These are phyloP conservation scores for Leccinum disarticulatum DNA, from an alignment of 768 basidiomycete species.

Conservation along the genomic window DNA sequence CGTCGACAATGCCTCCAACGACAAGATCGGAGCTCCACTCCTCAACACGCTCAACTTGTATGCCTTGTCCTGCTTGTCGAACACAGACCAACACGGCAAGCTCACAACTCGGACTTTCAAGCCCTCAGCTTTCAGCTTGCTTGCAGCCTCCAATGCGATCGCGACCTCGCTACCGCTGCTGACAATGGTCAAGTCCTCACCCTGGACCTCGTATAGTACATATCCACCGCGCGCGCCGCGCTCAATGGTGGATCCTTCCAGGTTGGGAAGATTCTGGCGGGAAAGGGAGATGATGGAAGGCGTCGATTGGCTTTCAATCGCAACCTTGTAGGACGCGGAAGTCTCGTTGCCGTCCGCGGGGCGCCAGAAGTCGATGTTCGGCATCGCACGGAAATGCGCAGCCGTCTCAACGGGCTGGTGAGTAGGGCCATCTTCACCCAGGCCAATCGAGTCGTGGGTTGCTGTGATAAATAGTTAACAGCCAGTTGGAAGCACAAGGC, in stretches of 20 bases:
- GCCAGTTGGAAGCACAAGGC: background rate
- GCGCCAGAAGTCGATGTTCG: constrained; percentile 91
- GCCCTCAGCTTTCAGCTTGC: constrained; percentile 73
- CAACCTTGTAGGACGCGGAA: constrained; percentile 85
- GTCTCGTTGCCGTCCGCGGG: constrained; percentile 97
- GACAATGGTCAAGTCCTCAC: constrained; percentile 86
- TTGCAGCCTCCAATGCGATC: constrained; percentile 85
- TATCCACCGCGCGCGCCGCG: constrained; percentile 84
- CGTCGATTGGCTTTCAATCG: constrained; percentile 70
- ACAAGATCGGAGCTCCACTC: constrained; percentile 86
- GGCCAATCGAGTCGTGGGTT: constrained; percentile 93
- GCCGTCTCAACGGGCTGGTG: constrained; percentile 94
- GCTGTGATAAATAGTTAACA: constrained; percentile 42
- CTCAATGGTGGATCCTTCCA: constrained; percentile 85
- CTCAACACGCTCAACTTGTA: constrained; percentile 85
- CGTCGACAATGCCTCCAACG: constrained; percentile 82
- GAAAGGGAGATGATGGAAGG: constrained; percentile 85
- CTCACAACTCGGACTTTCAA: constrained; percentile 82
- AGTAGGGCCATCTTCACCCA: constrained; percentile 92
- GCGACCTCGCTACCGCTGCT: constrained; percentile 86
- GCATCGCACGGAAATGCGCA: constrained; percentile 82
- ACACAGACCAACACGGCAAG: constrained; percentile 88
- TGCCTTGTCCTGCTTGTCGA: constrained; percentile 74
- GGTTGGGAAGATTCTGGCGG: constrained; percentile 90
- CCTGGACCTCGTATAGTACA: constrained; percentile 75